Conservation (phyloP, 768 basidiomycete species). For the Mycena filopes region DNA sequence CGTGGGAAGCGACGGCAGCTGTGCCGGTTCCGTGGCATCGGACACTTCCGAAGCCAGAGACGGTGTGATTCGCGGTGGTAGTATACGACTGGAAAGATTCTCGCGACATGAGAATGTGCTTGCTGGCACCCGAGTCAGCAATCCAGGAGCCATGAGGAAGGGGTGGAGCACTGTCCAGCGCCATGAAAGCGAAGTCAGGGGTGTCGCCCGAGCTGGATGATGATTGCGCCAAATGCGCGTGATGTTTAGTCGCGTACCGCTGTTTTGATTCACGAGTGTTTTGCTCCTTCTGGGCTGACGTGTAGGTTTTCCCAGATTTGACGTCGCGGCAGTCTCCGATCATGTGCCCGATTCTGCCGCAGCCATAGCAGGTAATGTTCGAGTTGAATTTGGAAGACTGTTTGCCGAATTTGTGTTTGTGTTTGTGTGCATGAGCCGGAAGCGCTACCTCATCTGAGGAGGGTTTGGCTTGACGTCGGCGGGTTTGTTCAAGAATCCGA, state of each 20-base stretch:
- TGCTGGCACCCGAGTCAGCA: slow-evolving; percentile 16
- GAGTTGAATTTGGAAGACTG: slow-evolving; percentile 12
- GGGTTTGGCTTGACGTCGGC: slow-evolving; percentile 26
- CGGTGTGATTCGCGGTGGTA: slow-evolving; percentile 4
- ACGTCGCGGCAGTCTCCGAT: slow-evolving; percentile 19
- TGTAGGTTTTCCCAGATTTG: slow-evolving; percentile 18
- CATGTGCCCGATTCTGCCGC: slow-evolving; percentile 26
- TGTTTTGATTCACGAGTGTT: slow-evolving; percentile 16
- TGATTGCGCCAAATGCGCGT: slow-evolving; percentile 2
- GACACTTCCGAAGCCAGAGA: slow-evolving; percentile 19
- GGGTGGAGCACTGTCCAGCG: neutral
- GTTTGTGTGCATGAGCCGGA: slow-evolving; percentile 8
- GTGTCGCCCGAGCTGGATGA: slow-evolving; percentile 4
- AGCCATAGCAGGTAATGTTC: slow-evolving; percentile 22
- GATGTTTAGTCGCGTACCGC: slow-evolving; percentile 12
- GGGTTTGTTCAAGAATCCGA: slow-evolving; percentile 39
- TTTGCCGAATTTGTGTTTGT: slow-evolving; percentile 9
- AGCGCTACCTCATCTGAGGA: slow-evolving; percentile 20
- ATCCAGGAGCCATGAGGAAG: slow-evolving; percentile 13
- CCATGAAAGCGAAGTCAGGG: slow-evolving; percentile 20
- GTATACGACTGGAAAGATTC: slow-evolving; percentile 6
- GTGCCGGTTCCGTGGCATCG: slow-evolving; percentile 17
- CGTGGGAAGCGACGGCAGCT: slow-evolving; percentile 18
- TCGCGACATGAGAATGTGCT: slow-evolving; percentile 2
- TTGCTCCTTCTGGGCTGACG: slow-evolving; percentile 13